Conservation (phyloP, 768 basidiomycete species). For the Boletus subparvulus region DNA sequence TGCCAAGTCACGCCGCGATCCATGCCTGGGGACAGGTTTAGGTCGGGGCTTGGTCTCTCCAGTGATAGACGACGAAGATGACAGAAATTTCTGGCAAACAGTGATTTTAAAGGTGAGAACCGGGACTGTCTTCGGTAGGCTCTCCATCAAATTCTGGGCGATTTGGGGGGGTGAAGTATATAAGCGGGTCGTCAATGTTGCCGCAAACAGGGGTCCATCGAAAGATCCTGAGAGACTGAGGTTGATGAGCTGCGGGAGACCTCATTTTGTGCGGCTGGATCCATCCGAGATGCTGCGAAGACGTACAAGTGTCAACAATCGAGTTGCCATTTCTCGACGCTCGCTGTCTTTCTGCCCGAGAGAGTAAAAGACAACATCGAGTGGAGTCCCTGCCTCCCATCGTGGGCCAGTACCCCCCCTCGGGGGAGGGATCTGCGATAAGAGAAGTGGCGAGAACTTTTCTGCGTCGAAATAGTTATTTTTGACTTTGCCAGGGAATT, state of each 20-base stretch:
- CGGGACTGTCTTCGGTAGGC: constrained; percentile 36
- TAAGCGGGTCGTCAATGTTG: constrained; percentile 38
- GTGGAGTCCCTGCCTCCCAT: constrained; percentile 54
- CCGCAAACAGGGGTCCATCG: constrained; percentile 37
- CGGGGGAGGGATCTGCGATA: constrained; percentile 58
- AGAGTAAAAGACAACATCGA: constrained; percentile 47
- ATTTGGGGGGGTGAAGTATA: constrained; percentile 30
- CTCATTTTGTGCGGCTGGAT: not conserved
- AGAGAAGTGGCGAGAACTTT: constrained; percentile 51
- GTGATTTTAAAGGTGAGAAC: constrained; percentile 42
- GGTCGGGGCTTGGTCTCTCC: constrained; percentile 28
- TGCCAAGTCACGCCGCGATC: constrained; percentile 11
- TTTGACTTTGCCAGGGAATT: constrained; percentile 2
- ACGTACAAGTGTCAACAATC: constrained; percentile 35
- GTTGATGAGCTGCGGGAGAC: constrained; percentile 38
- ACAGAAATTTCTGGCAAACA: constrained; percentile 42
- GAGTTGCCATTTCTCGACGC: constrained; percentile 35
- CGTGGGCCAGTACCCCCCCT: constrained; percentile 46
- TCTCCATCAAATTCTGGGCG: constrained; percentile 37
- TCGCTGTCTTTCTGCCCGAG: constrained; percentile 32
- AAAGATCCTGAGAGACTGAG: constrained; percentile 38
- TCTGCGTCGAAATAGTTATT: constrained; percentile 27
- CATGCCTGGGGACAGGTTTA: constrained; percentile 34
- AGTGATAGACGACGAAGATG: constrained; percentile 18
- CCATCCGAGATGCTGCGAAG: not conserved